Evolutionary conservation across 345 rosid species (phyloP).

Genomic region (Bruguiera parviflora): DNA sequence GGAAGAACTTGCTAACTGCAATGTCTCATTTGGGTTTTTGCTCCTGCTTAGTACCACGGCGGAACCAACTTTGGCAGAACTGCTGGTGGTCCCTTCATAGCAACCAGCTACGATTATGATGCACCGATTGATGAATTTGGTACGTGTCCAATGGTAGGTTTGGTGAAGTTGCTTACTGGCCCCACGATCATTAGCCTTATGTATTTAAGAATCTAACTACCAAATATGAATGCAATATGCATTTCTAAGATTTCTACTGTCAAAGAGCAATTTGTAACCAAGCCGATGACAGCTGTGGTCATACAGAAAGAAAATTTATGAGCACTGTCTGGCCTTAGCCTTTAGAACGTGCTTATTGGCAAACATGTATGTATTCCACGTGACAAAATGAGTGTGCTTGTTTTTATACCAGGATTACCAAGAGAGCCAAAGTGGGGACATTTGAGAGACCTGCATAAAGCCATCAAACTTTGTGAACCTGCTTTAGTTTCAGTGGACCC

Average conservation of each 20-base stretch:
- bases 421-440: slow-evolving; percentile 50
- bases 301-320: not conserved
- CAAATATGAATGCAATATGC: not conserved
- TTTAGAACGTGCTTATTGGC: not conserved
- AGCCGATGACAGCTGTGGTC: slow-evolving; percentile 3
- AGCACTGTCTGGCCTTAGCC: not conserved
- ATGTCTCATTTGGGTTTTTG: not conserved
- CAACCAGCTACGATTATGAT: slow-evolving; percentile 52
- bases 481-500: slow-evolving; percentile 51
- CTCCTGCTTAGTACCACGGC: slow-evolving; percentile 38
- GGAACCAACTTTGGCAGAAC: slow-evolving; percentile 51
- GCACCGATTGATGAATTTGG: slow-evolving; percentile 53
- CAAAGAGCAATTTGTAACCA: not conserved
- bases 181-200: not conserved
- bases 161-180: not conserved
- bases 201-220: slow-evolving; percentile 12
- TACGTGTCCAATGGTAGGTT: slow-evolving; percentile 2
- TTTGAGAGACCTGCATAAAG: slow-evolving; percentile 43
- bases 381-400: not conserved
- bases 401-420: slow-evolving; percentile 31
- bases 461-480: slow-evolving; percentile 41
- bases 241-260: not conserved
- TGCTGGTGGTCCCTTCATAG: slow-evolving; percentile 46
- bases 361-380: not conserved
- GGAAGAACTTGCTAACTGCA: not conserved